phyloP scores from a whole-genome alignment of 345 rosid genomes.

The Aethionema arabicum region DNA sequence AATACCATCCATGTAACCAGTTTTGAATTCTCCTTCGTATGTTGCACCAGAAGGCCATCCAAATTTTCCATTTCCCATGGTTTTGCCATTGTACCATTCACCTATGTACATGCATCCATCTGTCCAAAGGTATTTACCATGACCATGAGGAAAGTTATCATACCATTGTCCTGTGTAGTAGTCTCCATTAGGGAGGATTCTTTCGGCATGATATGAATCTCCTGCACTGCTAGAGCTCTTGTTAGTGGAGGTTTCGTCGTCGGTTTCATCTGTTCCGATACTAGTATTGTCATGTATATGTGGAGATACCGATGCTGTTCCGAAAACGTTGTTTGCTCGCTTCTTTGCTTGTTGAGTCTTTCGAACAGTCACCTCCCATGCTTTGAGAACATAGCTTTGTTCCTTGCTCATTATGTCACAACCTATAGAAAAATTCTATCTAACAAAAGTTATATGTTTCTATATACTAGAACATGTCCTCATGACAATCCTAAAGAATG shows the following conservation, averaged over 20 bases:
- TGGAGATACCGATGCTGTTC: conserved; percentile 56
- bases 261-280: conserved; percentile 34
- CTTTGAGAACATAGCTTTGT: conserved; percentile 62
- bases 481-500: conserved; percentile 14
- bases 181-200: conserved; percentile 79
- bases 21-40: conserved; percentile 92
- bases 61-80: conserved; percentile 79
- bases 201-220: conserved; percentile 60
- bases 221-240: conserved; percentile 24
- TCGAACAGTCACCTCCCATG: conserved; percentile 91
- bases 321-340: conserved; percentile 86
- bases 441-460: conserved; percentile 1
- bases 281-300: conserved; percentile 46
- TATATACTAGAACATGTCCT: conserved; percentile 5
- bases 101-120: conserved; percentile 90
- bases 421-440: conserved; percentile 12
- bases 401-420: conserved; percentile 59
- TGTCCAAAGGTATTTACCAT: conserved; percentile 86
- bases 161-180: conserved; percentile 86
- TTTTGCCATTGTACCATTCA: conserved; percentile 80
- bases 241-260: conserved; percentile 24
- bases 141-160: conserved; percentile 80
- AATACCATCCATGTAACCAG: conserved; percentile 83
- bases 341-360: conserved; percentile 89
- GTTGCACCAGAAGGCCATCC: conserved; percentile 92